Percentiles rank a stretch among this genome's conserved stretches.
Evolutionary conservation across 2,329 filamentous ascomycete species (phyloP).

Genomic region (Rutstroemia sp.): DNA sequence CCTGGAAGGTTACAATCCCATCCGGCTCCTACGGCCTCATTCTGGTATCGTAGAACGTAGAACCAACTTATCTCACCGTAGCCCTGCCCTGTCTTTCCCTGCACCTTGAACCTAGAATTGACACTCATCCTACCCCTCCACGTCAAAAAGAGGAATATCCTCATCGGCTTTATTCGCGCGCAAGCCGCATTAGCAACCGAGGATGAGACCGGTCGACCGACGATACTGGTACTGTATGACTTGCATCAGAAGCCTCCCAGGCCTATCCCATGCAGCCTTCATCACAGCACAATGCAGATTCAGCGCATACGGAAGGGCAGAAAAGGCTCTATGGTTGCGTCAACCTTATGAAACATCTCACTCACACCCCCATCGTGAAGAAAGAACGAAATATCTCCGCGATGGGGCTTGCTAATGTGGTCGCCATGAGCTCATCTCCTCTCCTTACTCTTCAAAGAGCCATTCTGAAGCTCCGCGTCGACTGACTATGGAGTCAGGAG

Average conservation of each 20-base stretch:
- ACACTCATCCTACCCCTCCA: neutral
- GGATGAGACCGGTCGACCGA: conserved; percentile 3
- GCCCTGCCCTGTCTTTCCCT: neutral
- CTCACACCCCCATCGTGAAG: neutral
- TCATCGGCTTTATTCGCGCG: conserved; percentile 1
- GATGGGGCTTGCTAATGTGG: neutral
- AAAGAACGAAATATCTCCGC: neutral
- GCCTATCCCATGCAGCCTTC: neutral
- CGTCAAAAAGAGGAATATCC: neutral
- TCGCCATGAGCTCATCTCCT: neutral
- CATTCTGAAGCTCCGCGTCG: neutral
- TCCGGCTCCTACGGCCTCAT: neutral
- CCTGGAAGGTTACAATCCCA: neutral
- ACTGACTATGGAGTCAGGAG: conserved; percentile 1
- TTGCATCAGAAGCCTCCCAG: conserved; percentile 6
- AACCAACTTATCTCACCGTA: neutral
- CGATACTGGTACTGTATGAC: conserved; percentile 4
- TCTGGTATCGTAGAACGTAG: neutral
- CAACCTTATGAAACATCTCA: conserved; percentile 7
- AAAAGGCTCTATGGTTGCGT: neutral
- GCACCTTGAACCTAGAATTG: neutral
- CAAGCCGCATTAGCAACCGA: neutral
- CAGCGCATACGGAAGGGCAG: conserved; percentile 10
- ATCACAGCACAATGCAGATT: conserved; percentile 5
- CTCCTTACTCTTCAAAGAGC: conserved; percentile 8